Percentiles rank a stretch among this genome's conserved stretches.
phyloP scores from a whole-genome alignment of 169 alveolate species.

The Cryptosporidium bovis region DNA sequence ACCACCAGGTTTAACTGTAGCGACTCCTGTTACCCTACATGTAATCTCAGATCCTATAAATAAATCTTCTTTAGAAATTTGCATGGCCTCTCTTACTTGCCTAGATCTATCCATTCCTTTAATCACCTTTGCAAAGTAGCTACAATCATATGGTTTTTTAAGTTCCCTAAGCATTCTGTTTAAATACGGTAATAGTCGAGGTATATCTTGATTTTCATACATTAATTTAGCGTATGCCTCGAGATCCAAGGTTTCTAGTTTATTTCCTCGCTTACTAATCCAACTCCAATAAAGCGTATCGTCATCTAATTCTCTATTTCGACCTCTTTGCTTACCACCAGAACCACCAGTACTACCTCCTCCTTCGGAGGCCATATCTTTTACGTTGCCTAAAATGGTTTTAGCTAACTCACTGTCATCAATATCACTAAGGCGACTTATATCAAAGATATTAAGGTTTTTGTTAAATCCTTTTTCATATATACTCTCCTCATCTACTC shows the following conservation, averaged over 20 bases:
- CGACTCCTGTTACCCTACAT: constrained; percentile 43
- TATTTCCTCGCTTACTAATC: constrained; percentile 75
- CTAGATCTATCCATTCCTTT: constrained; percentile 60
- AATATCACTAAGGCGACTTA: constrained; percentile 41
- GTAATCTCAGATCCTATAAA: constrained; percentile 69
- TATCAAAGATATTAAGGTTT: constrained; percentile 49
- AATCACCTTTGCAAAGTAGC: constrained; percentile 21
- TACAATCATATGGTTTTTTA: constrained; percentile 50
- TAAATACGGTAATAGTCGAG: constrained; percentile 56
- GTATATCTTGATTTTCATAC: constrained; percentile 68
- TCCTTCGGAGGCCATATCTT: constrained; percentile 63
- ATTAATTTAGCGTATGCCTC: constrained; percentile 77
- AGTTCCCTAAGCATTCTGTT: constrained; percentile 59
- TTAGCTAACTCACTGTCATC: constrained; percentile 38
- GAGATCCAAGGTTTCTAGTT: constrained; percentile 77
- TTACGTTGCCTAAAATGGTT: constrained; percentile 68
- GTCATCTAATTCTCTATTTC: constrained; percentile 1
- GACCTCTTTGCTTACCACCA: constrained; percentile 50
- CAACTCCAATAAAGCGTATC: constrained; percentile 67
- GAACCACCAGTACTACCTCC: neutral
- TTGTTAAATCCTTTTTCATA: constrained; percentile 45
- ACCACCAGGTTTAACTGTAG: constrained; percentile 3
- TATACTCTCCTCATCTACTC: constrained; percentile 57
- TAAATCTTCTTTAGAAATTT: constrained; percentile 45
- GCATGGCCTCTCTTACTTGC: constrained; percentile 42